Conservation (phyloP, 768 basidiomycete species). For the Podaxis sp. region DNA sequence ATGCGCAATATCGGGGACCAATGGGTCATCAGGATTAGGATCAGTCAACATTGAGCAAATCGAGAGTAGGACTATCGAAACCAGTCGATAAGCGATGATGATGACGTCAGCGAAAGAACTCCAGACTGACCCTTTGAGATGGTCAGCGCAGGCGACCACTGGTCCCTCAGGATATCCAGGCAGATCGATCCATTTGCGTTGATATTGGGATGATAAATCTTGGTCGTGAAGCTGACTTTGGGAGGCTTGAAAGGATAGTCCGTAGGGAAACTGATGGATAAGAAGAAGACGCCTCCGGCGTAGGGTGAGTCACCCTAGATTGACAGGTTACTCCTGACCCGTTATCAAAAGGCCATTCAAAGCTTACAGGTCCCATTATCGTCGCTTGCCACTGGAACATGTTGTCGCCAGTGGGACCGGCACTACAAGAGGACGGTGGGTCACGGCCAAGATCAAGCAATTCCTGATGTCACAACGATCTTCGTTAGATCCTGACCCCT, state of each 20-base stretch:
- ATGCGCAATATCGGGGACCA: slow-evolving; percentile 98
- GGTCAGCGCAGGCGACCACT: slow-evolving; percentile 98
- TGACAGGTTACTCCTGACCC: slow-evolving; percentile 22
- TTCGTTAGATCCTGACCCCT: slow-evolving; percentile 13
- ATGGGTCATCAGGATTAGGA: slow-evolving; percentile 97
- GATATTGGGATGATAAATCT: slow-evolving; percentile 99
- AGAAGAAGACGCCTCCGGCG: slow-evolving; percentile 98
- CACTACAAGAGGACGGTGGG: slow-evolving; percentile 99
- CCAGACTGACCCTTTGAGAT: slow-evolving; percentile 86
- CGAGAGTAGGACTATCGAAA: slow-evolving; percentile 75
- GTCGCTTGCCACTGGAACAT: slow-evolving; percentile 99
- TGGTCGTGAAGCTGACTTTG: slow-evolving; percentile 99
- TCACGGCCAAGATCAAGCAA: slow-evolving; percentile 98
- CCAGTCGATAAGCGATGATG: slow-evolving; percentile 1
- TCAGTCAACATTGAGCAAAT: slow-evolving; percentile 99
- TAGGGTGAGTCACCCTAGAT: slow-evolving; percentile 93
- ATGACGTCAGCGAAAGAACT: neutral
- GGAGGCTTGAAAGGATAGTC: slow-evolving; percentile 99
- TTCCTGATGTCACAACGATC: slow-evolving; percentile 56
- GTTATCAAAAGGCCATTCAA: slow-evolving; percentile 10
- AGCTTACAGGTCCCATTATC: slow-evolving; percentile 95
- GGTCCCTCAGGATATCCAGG: slow-evolving; percentile 96
- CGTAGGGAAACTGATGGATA: slow-evolving; percentile 88
- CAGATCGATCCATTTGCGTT: slow-evolving; percentile 99
- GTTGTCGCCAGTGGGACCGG: slow-evolving; percentile 96